Percentiles rank a stretch among this genome's conserved stretches.
These are phyloP conservation scores for Mortierella sp. DNA, from an alignment of 371 early-diverging fungal genomes.

Conservation along the genomic window DNA sequence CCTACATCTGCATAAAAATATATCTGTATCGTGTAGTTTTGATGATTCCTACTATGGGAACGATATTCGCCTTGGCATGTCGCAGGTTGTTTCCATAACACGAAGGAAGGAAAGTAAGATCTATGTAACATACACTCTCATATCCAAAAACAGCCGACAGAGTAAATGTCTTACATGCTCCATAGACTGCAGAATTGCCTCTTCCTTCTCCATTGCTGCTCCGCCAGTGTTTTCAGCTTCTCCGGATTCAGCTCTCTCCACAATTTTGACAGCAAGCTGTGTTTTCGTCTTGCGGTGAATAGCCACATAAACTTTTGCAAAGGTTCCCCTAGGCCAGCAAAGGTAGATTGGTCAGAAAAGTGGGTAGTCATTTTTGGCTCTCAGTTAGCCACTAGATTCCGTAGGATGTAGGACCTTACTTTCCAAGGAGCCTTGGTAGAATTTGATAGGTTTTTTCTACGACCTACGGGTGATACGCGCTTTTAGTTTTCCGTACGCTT, in stretches of 20 bases:
- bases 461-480: conserved; percentile 4
- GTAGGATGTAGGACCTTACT: conserved; percentile 5
- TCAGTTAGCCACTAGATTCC: too few species aligned
- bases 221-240: conserved; percentile 23
- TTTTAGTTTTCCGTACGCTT: too few species aligned
- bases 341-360: not conserved
- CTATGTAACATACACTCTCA: not conserved
- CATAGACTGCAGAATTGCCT: conserved; percentile 57
- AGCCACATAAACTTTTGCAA: conserved; percentile 70
- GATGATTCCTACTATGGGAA: conserved; percentile 60
- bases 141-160: not conserved
- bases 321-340: conserved; percentile 56
- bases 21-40: conserved; percentile 59
- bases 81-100: not conserved
- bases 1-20: conserved; percentile 63
- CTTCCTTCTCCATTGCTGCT: conserved; percentile 57
- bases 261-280: conserved; percentile 72
- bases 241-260: conserved; percentile 55
- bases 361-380: not conserved
- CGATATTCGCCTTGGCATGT: conserved; percentile 58
- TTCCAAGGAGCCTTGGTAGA: conserved; percentile 32
- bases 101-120: not conserved
- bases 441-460: conserved; percentile 30
- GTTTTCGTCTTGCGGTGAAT: conserved; percentile 60
- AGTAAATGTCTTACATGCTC: conserved; percentile 53